A percentile compares a stretch with the other conserved stretches of the same genome.
phyloP scores from a whole-genome alignment of 2,329 filamentous ascomycete genomes.

The Harringtonia aguacate region DNA sequence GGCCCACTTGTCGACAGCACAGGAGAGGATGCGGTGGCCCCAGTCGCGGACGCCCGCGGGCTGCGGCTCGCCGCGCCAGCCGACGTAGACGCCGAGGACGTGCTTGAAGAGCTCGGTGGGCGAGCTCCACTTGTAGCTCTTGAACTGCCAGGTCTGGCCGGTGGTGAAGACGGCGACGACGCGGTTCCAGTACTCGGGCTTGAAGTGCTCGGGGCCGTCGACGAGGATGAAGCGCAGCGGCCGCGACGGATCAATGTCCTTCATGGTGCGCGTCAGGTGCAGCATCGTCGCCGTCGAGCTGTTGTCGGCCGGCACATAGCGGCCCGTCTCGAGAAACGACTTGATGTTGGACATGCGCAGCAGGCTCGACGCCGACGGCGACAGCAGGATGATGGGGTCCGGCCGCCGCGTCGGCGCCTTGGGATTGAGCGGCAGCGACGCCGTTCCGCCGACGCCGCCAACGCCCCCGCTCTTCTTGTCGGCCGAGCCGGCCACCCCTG shows the following conservation, averaged over 20 bases:
- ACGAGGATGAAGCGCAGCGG: constrained; percentile 92
- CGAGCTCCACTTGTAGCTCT: constrained; percentile 91
- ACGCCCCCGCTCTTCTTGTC: constrained; percentile 26
- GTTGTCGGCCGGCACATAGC: constrained; percentile 68
- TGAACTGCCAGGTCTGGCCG: constrained; percentile 97
- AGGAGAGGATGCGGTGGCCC: constrained; percentile 73
- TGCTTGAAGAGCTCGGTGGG: constrained; percentile 84
- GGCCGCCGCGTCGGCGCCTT: constrained; percentile 36
- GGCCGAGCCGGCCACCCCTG: constrained; percentile 20
- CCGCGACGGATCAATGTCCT: constrained; percentile 55
- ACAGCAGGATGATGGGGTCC: constrained; percentile 92
- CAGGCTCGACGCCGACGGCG: constrained; percentile 87
- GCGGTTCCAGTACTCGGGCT: constrained; percentile 93
- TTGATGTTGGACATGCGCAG: constrained; percentile 95
- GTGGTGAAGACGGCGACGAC: constrained; percentile 97
- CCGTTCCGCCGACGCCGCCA: too few relatives aligned
- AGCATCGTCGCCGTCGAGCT: constrained; percentile 68
- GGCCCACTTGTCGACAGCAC: constrained; percentile 77
- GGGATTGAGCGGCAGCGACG: constrained; percentile 42
- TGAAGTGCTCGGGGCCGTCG: constrained; percentile 87
- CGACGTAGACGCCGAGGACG: constrained; percentile 77
- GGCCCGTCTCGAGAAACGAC: constrained; percentile 77
- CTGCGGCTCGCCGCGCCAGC: constrained; percentile 75
- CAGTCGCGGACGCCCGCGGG: constrained; percentile 72
- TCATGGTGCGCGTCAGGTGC: constrained; percentile 70